phyloP scores from a whole-genome alignment of 1,139 yeast genomes.

The Diutina scorzettiae region DNA sequence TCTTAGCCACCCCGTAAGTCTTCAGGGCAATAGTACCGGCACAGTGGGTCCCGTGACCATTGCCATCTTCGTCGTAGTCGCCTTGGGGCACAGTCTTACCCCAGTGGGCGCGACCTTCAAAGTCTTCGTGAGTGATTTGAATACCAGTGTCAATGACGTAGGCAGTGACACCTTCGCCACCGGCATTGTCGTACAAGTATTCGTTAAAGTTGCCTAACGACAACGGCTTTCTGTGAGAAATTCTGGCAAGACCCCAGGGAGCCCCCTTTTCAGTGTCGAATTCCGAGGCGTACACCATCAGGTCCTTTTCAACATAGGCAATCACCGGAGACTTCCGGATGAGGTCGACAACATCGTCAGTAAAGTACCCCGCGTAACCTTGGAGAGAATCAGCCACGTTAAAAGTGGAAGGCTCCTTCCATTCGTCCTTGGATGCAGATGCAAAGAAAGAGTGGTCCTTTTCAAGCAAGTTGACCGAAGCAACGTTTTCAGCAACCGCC shows the following conservation, averaged over 20 bases:
- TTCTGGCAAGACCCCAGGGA: constrained; percentile 95
- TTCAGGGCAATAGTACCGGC: constrained; percentile 76
- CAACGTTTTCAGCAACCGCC: constrained; percentile 28
- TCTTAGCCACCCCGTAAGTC: constrained; percentile 69
- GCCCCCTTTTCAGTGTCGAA: constrained; percentile 66
- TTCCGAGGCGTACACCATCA: constrained; percentile 56
- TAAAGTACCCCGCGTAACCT: constrained; percentile 71
- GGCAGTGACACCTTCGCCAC: constrained; percentile 90
- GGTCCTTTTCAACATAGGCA: constrained; percentile 69
- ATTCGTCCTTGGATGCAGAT: constrained; percentile 15
- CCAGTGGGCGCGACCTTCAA: constrained; percentile 89
- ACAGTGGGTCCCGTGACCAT: constrained; percentile 92
- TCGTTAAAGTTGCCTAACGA: constrained; percentile 73
- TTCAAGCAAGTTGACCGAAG: constrained; percentile 14
- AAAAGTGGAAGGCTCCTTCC: constrained; percentile 46
- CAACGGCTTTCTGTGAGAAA: constrained; percentile 74
- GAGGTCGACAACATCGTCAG: constrained; percentile 55
- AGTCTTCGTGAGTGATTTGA: constrained; percentile 67
- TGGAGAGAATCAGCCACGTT: constrained; percentile 38
- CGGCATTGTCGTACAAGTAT: constrained; percentile 71
- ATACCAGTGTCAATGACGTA: constrained; percentile 90
- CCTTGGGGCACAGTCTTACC: constrained; percentile 83
- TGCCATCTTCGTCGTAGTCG: constrained; percentile 77
- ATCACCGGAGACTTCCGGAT: constrained; percentile 67
- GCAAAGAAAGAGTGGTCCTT: constrained; percentile 28